phyloP scores from a whole-genome alignment of 331 rosid species.

The Erythrophleum ivorense region DNA sequence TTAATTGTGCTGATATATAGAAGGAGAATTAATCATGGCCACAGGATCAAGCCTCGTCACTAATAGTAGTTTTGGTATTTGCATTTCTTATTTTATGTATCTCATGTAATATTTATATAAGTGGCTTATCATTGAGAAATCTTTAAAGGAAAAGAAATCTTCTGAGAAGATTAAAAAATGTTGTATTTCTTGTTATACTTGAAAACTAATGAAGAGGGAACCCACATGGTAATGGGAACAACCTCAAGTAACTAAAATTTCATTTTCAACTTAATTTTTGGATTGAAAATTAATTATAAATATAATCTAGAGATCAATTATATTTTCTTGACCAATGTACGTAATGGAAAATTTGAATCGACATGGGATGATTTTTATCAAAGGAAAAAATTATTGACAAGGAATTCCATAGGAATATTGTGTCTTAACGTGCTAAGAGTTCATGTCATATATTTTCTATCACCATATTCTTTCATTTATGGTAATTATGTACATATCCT shows the following conservation, averaged over 20 bases:
- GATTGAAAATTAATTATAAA: no score
- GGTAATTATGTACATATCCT: no score
- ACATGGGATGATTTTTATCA: no score
- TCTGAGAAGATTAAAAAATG: not conserved
- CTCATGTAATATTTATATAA: not conserved
- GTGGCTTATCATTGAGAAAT: not conserved
- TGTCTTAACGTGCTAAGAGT: no score
- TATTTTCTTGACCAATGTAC: no score
- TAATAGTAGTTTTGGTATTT: not conserved
- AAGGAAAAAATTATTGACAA: no score
- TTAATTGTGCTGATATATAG: not conserved
- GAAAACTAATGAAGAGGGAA: not conserved
- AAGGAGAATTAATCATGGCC: conserved; percentile 16
- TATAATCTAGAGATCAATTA: no score
- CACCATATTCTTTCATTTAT: no score
- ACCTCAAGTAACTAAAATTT: not conserved
- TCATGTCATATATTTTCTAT: no score
- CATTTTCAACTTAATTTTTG: no score
- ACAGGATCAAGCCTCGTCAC: not conserved
- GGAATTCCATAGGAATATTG: no score
- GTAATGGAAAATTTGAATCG: no score
- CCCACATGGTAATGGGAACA: not conserved
- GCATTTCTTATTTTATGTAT: not conserved
- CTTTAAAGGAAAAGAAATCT: not conserved
- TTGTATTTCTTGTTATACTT: not conserved